Evolutionary conservation across 805 yeast genomes (phyloP).

Genomic region (Metschnikowia lunata): DNA sequence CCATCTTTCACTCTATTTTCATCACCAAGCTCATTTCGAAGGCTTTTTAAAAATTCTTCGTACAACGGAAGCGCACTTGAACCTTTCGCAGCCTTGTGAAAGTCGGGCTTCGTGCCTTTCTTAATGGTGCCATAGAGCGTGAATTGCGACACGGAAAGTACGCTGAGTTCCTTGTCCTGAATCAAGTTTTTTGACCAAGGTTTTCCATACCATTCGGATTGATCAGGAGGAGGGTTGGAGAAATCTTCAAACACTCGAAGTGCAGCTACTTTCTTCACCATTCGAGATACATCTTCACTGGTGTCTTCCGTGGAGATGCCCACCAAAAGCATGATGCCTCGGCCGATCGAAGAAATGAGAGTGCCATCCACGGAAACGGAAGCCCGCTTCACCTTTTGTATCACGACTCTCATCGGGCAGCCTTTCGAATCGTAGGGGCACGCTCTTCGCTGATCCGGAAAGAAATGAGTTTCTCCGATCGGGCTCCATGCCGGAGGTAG

Average conservation of each 20-base stretch:
- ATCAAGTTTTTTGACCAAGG: slow-evolving; percentile 72
- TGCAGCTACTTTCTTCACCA: slow-evolving; percentile 62
- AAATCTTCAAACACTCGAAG: slow-evolving; percentile 71
- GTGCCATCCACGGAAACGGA: slow-evolving; percentile 78
- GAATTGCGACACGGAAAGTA: slow-evolving; percentile 88
- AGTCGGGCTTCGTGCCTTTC: slow-evolving; percentile 94
- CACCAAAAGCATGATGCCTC: slow-evolving; percentile 76
- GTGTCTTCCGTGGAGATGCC: slow-evolving; percentile 83
- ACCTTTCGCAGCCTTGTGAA: slow-evolving; percentile 89
- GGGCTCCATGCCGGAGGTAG: too few species aligned
- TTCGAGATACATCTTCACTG: slow-evolving; percentile 60
- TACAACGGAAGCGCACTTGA: slow-evolving; percentile 47
- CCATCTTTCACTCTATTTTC: slow-evolving; percentile 75
- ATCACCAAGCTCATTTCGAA: slow-evolving; percentile 52
- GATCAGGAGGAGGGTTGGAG: slow-evolving; percentile 39
- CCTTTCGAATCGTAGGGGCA: neutral
- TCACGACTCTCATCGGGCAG: slow-evolving; percentile 73
- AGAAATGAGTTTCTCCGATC: too few species aligned
- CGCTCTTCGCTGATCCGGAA: too few species aligned
- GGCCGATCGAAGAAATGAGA: slow-evolving; percentile 67
- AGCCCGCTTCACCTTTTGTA: slow-evolving; percentile 85
- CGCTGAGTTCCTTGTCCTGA: slow-evolving; percentile 62
- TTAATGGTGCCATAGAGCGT: slow-evolving; percentile 80
- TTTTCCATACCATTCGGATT: slow-evolving; percentile 44
- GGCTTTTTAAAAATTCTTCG: slow-evolving; percentile 45